These are phyloP conservation scores for Hypoxylon sp. DNA, from an alignment of 2,329 filamentous ascomycete genomes.

Conservation along the genomic window DNA sequence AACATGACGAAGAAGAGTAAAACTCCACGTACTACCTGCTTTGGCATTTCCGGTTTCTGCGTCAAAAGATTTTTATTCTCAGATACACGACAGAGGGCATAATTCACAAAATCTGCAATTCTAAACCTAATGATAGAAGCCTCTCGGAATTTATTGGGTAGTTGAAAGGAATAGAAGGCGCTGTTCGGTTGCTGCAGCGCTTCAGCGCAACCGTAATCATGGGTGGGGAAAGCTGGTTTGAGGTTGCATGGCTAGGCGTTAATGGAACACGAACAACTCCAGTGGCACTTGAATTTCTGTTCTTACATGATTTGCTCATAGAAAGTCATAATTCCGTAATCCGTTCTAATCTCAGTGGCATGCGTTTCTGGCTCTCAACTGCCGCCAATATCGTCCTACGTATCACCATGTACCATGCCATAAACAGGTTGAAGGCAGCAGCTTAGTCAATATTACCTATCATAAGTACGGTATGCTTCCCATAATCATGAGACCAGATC, in stretches of 20 bases:
- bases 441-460: slow-evolving; percentile 15
- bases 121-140: slow-evolving; percentile 44
- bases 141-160: slow-evolving; percentile 40
- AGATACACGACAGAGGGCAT: slow-evolving; percentile 38
- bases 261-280: slow-evolving; percentile 44
- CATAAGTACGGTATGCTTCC: not conserved
- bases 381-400: slow-evolving; percentile 18
- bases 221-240: slow-evolving; percentile 40
- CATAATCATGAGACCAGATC: slow-evolving; percentile 15
- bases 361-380: slow-evolving; percentile 19
- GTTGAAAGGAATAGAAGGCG: slow-evolving; percentile 40
- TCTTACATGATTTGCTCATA: slow-evolving; percentile 46
- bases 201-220: slow-evolving; percentile 40
- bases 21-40: slow-evolving; percentile 22
- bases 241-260: slow-evolving; percentile 48
- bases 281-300: slow-evolving; percentile 38
- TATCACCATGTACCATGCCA: slow-evolving; percentile 17
- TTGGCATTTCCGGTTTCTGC: slow-evolving; percentile 24
- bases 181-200: slow-evolving; percentile 39
- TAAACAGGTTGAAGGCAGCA: slow-evolving; percentile 5
- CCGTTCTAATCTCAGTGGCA: slow-evolving; percentile 27
- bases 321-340: slow-evolving; percentile 47
- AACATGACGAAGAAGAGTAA: slow-evolving; percentile 60
- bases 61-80: slow-evolving; percentile 28
- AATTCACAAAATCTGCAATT: slow-evolving; percentile 28